A percentile compares a stretch with the other conserved stretches of the same genome.
Evolutionary conservation across 1,284 basidiomycete species (phyloP).

Genomic region (Pseudozyma sp.): DNA sequence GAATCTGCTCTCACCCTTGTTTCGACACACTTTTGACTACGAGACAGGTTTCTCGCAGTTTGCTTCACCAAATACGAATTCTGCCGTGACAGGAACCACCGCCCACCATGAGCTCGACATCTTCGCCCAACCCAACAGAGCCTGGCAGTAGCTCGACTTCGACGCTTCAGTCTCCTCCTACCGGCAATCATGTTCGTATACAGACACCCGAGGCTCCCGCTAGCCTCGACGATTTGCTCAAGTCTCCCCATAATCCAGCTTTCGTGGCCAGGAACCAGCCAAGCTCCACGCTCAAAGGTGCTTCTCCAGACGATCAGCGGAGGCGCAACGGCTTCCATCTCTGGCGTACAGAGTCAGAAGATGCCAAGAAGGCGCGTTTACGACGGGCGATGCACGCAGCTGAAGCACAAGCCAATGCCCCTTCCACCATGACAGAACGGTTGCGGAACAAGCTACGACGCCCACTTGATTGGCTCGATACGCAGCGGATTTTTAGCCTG

Average conservation of each 20-base stretch:
- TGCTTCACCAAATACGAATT: no score
- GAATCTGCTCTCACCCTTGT: neutral
- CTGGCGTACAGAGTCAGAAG: conserved; percentile 55
- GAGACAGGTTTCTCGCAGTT: neutral
- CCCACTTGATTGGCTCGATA: neutral
- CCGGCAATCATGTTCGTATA: conserved; percentile 15
- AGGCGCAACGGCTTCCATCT: conserved; percentile 55
- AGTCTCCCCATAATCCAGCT: conserved; percentile 41
- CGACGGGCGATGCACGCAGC: conserved; percentile 23
- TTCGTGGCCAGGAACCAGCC: conserved; percentile 15
- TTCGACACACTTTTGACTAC: neutral
- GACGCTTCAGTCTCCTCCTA: conserved; percentile 2
- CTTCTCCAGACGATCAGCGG: conserved; percentile 31
- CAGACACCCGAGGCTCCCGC: conserved; percentile 43
- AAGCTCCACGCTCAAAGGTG: conserved; percentile 29
- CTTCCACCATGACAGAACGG: conserved; percentile 2
- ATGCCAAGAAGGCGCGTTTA: conserved; percentile 28
- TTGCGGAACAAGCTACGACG: neutral
- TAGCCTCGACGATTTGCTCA: conserved; percentile 46
- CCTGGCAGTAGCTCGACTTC: conserved; percentile 21
- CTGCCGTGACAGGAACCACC: neutral
- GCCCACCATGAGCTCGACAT: conserved; percentile 18
- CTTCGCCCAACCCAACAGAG: conserved; percentile 11
- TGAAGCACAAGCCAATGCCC: conserved; percentile 16
- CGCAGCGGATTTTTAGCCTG: conserved; percentile 14